A percentile compares a stretch with the other conserved stretches of the same genome.
These are phyloP conservation scores for Vitis labrusca DNA, from an alignment of 164 flowering plant species.

Conservation along the genomic window DNA sequence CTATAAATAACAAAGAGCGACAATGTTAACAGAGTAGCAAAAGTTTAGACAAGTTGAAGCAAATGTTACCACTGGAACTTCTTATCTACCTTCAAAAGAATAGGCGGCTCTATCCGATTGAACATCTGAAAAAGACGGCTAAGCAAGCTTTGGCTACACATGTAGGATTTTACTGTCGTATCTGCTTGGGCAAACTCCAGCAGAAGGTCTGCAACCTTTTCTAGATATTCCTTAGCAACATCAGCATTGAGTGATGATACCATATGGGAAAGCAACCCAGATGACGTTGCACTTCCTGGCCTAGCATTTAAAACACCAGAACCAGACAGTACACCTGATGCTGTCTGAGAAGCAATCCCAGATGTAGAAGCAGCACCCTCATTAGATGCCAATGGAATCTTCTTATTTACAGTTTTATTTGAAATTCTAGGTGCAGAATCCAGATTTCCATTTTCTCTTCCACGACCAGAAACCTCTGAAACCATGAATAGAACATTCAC, in stretches of 20 bases:
- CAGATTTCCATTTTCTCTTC: constrained; percentile 71
- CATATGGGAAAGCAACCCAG: constrained; percentile 92
- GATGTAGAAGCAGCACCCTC: constrained; percentile 76
- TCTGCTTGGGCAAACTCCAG: constrained; percentile 93
- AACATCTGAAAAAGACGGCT: constrained; percentile 97
- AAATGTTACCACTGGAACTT: not conserved
- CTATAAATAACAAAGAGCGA: constrained; percentile 33
- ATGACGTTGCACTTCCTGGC: constrained; percentile 94
- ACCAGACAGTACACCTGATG: constrained; percentile 95
- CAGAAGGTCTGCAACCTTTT: constrained; percentile 92
- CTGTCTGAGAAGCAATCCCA: constrained; percentile 84
- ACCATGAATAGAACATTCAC: constrained; percentile 6
- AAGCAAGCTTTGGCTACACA: constrained; percentile 96
- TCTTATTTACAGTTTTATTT: constrained; percentile 54
- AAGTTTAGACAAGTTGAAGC: not conserved
- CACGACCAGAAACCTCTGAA: constrained; percentile 89
- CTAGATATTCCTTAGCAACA: constrained; percentile 91
- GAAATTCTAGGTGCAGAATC: constrained; percentile 68
- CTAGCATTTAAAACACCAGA: constrained; percentile 97
- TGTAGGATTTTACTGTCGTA: constrained; percentile 81
- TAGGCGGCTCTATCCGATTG: constrained; percentile 80
- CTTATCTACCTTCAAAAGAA: constrained; percentile 77
- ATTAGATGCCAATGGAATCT: constrained; percentile 39
- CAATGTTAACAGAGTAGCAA: not conserved
- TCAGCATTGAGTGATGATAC: constrained; percentile 89